A percentile compares a stretch with the other conserved stretches of the same genome.
phyloP scores from a whole-genome alignment of 495 filamentous ascomycete genomes.

The Podospora appendiculata region DNA sequence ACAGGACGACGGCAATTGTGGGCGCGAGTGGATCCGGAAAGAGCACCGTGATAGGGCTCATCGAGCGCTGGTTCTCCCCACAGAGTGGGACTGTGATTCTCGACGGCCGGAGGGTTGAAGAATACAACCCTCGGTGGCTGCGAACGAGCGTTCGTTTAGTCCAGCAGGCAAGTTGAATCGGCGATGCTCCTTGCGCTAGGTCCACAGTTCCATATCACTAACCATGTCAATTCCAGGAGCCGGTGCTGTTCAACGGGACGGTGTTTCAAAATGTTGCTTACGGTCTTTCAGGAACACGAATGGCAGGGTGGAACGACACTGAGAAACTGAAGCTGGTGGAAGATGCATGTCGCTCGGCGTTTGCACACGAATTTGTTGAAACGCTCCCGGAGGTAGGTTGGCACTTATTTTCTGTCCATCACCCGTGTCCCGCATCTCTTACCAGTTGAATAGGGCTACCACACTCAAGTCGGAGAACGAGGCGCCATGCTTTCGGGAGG shows the following conservation, averaged over 20 bases:
- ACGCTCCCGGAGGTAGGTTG: conserved; percentile 36
- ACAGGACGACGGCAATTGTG: conserved; percentile 75
- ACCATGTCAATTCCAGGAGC: conserved; percentile 32
- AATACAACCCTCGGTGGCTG: conserved; percentile 55
- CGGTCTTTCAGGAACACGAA: conserved; percentile 49
- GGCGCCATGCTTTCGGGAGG: conserved; percentile 42
- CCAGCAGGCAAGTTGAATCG: conserved; percentile 35
- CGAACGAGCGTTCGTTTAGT: conserved; percentile 57
- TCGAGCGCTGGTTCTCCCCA: conserved; percentile 85
- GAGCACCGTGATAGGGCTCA: conserved; percentile 75
- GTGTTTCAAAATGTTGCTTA: conserved; percentile 57
- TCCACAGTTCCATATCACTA: background rate
- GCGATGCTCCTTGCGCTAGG: no score
- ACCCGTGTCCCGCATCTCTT: background rate
- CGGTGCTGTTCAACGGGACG: conserved; percentile 63
- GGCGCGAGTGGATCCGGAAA: conserved; percentile 78
- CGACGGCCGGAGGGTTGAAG: conserved; percentile 43
- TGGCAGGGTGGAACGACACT: conserved; percentile 38
- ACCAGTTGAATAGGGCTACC: conserved; percentile 28
- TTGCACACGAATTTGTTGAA: conserved; percentile 49
- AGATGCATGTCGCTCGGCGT: conserved; percentile 48
- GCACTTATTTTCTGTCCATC: background rate
- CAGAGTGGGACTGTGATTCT: conserved; percentile 41
- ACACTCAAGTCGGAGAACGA: conserved; percentile 47
- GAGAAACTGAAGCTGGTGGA: conserved; percentile 44